These are phyloP conservation scores for Pythium guiyangense DNA, from an alignment of 352 stramenopile species.

Conservation along the genomic window DNA sequence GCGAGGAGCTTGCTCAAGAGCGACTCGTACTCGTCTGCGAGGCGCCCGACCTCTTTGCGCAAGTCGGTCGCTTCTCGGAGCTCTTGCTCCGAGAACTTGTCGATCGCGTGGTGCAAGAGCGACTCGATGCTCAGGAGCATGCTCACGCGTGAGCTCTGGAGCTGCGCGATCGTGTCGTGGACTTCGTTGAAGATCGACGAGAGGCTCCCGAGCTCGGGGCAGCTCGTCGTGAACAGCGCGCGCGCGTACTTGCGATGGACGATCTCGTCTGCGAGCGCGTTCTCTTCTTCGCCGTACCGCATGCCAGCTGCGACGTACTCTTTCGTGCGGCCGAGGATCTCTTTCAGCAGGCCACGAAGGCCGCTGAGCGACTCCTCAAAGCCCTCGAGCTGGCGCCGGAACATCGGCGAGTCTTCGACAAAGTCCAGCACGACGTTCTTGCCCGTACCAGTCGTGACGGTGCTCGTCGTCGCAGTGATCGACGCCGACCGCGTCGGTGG, in stretches of 20 bases:
- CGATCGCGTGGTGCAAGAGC: constrained; percentile 59
- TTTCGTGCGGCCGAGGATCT: constrained; percentile 66
- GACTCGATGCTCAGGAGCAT: constrained; percentile 81
- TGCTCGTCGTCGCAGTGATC: constrained; percentile 15
- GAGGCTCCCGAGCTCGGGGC: constrained; percentile 56
- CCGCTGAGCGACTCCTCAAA: constrained; percentile 75
- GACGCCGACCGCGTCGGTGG: constrained; percentile 3
- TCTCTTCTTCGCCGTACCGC: constrained; percentile 68
- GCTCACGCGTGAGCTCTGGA: constrained; percentile 79
- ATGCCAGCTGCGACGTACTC: constrained; percentile 69
- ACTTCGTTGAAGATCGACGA: constrained; percentile 81
- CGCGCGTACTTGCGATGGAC: constrained; percentile 73
- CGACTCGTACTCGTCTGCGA: constrained; percentile 80
- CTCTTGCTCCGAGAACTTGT: constrained; percentile 68
- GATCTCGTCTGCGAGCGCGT: constrained; percentile 62
- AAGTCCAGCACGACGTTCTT: constrained; percentile 86
- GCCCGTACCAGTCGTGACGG: constrained; percentile 32
- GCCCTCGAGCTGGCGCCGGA: constrained; percentile 68
- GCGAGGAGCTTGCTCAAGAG: constrained; percentile 75
- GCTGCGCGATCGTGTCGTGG: constrained; percentile 74
- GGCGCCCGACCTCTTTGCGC: constrained; percentile 54
- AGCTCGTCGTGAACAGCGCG: constrained; percentile 85
- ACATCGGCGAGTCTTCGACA: constrained; percentile 86
- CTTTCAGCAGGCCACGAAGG: constrained; percentile 57
- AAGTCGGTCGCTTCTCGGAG: constrained; percentile 68